Evolutionary conservation across 805 yeast species (phyloP).

Genomic region (Starmerella tilneyi): DNA sequence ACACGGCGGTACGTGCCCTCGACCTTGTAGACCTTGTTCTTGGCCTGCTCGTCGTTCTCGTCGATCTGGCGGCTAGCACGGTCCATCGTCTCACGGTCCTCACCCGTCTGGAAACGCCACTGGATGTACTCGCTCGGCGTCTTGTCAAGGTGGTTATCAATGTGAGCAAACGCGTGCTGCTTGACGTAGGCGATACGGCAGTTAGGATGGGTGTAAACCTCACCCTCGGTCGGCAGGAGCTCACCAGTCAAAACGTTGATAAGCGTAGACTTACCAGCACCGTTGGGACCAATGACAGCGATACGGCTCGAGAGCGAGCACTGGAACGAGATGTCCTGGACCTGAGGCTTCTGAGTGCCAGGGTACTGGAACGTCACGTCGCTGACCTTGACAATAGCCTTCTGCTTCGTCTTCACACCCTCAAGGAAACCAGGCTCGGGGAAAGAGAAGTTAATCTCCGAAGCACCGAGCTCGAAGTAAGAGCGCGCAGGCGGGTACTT

Average conservation of each 20-base stretch:
- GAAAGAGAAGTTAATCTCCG: conserved; percentile 92
- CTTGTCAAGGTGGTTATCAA: conserved; percentile 96
- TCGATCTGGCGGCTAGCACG: conserved; percentile 98
- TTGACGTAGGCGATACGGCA: conserved; percentile 99
- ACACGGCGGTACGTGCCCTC: conserved; percentile 99
- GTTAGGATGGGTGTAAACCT: conserved; percentile 98
- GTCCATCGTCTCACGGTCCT: conserved; percentile 99
- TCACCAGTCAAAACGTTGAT: conserved; percentile 99
- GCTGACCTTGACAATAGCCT: conserved; percentile 96
- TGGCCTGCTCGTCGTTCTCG: conserved; percentile 92
- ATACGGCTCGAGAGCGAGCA: conserved; percentile 98
- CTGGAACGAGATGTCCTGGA: conserved; percentile 87
- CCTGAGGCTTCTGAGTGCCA: conserved; percentile 96
- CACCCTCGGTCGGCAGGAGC: conserved; percentile 95
- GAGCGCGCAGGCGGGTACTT: conserved; percentile 98
- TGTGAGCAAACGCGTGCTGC: conserved; percentile 99
- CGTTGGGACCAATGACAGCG: conserved; percentile 99
- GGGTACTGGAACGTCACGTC: conserved; percentile 99
- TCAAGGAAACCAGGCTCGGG: conserved; percentile 99
- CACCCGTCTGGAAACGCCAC: conserved; percentile 99
- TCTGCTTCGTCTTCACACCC: conserved; percentile 99
- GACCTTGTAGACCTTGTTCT: conserved; percentile 98
- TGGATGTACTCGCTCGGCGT: conserved; percentile 99
- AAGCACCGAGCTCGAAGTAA: conserved; percentile 97
- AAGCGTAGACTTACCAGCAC: conserved; percentile 99